Evolutionary conservation across 176 grass and related monocot genomes (phyloP).

Genomic region (Tillandsia fasciculata): DNA sequence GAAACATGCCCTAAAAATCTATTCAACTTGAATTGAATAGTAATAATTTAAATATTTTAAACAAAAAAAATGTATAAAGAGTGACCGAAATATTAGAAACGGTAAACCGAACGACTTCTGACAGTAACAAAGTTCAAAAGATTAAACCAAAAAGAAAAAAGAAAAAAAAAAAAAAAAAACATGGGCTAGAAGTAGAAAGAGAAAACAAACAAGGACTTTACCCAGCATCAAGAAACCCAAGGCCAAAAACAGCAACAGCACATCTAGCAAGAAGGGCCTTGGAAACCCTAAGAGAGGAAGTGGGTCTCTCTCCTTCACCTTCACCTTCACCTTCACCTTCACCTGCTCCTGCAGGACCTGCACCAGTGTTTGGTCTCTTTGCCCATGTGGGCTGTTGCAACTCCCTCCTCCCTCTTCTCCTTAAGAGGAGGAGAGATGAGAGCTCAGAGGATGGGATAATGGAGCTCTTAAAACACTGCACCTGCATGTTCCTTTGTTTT

Average conservation of each 20-base stretch:
- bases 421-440: conserved; percentile 3
- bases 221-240: conserved; percentile 90
- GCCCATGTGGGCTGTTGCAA: conserved; percentile 2
- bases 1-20: too few relatives aligned
- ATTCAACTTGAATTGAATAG: too few relatives aligned
- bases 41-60: too few relatives aligned
- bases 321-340: background rate
- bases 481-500: conserved; percentile 13
- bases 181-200: background rate
- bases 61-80: too few relatives aligned
- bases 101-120: too few relatives aligned
- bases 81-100: too few relatives aligned
- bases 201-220: conserved; percentile 2
- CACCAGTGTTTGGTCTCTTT: conserved; percentile 15
- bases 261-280: conserved; percentile 30
- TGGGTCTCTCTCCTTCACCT: background rate
- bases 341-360: background rate
- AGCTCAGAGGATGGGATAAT: background rate
- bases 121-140: too few relatives aligned
- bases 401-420: conserved; percentile 14
- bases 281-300: conserved; percentile 24
- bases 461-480: conserved; percentile 10
- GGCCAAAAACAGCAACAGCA: conserved; percentile 51
- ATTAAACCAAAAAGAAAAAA: too few relatives aligned
- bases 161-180: background rate